Percentiles rank a stretch among this genome's conserved stretches.
Evolutionary conservation across 2,329 filamentous ascomycete genomes (phyloP).

Genomic region (Aschersonia sp.): DNA sequence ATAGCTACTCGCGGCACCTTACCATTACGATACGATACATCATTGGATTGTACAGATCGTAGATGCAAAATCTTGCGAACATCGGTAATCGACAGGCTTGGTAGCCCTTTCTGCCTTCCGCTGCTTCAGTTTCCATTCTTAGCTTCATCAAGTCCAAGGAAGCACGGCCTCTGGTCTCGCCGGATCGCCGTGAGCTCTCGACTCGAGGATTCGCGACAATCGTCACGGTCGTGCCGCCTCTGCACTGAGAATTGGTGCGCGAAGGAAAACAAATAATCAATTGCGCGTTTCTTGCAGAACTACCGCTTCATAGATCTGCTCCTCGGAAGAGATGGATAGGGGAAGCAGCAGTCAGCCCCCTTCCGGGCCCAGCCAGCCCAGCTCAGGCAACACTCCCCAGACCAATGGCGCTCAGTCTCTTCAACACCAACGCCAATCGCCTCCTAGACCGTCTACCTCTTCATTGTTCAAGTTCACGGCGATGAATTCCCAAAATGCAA

Average conservation of each 20-base stretch:
- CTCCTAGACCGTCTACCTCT: constrained; percentile 4
- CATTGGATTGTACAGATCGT: neutral
- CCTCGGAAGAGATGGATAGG: constrained; percentile 14
- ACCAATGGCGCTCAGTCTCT: constrained; percentile 11
- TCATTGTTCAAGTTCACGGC: constrained; percentile 10
- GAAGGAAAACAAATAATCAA: too few relatives aligned
- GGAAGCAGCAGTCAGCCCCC: constrained; percentile 15
- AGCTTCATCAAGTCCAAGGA: too few relatives aligned
- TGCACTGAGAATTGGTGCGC: too few relatives aligned
- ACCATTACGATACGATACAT: neutral
- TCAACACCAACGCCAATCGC: constrained; percentile 3
- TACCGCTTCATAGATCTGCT: neutral
- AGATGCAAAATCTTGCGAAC: too few relatives aligned
- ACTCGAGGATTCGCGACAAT: too few relatives aligned
- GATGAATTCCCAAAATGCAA: constrained; percentile 22
- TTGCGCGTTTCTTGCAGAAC: too few relatives aligned
- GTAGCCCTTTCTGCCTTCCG: too few relatives aligned
- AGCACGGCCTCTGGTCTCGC: too few relatives aligned
- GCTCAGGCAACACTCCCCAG: constrained; percentile 19
- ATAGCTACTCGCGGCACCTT: neutral
- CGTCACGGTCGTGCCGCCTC: too few relatives aligned
- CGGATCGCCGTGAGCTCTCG: too few relatives aligned
- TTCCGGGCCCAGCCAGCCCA: constrained; percentile 14
- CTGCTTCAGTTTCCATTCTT: too few relatives aligned
- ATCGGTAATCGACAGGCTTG: too few relatives aligned